A percentile compares a stretch with the other conserved stretches of the same genome.
These are phyloP conservation scores for Rutstroemia sp. DNA, from an alignment of 2,329 filamentous ascomycete genomes.

Conservation along the genomic window DNA sequence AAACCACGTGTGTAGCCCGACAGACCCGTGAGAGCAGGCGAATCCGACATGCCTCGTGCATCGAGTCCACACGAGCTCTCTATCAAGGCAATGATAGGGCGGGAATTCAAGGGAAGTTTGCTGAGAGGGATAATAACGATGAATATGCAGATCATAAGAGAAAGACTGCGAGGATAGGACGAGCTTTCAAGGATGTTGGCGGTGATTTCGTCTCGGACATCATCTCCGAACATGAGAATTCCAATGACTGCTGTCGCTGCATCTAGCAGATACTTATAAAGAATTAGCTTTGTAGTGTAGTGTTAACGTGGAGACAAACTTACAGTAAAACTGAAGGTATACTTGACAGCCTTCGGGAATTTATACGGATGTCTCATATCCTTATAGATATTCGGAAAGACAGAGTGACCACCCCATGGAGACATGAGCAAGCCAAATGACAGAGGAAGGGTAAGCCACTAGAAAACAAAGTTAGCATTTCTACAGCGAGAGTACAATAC, in stretches of 20 bases:
- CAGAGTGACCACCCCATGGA: conserved; percentile 56
- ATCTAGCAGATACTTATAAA: conserved; percentile 64
- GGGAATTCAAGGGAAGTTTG: conserved; percentile 85
- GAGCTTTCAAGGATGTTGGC: conserved; percentile 73
- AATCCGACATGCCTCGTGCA: conserved; percentile 34
- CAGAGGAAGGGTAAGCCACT: conserved; percentile 73
- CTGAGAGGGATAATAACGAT: conserved; percentile 91
- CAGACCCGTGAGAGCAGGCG: conserved; percentile 42
- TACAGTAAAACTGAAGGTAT: conserved; percentile 81
- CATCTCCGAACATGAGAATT: conserved; percentile 79
- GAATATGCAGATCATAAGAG: conserved; percentile 74
- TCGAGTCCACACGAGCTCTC: conserved; percentile 72
- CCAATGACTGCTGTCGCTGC: conserved; percentile 75
- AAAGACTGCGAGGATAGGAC: conserved; percentile 67
- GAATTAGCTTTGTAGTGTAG: not conserved
- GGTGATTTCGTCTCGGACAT: conserved; percentile 81
- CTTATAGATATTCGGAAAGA: conserved; percentile 80
- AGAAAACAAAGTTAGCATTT: not conserved
- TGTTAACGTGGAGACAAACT: conserved; percentile 26
- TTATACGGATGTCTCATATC: conserved; percentile 69
- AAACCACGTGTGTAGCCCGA: conserved; percentile 50
- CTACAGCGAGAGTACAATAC: not conserved
- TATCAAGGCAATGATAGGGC: conserved; percentile 78
- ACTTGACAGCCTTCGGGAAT: conserved; percentile 62
- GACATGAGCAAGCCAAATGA: conserved; percentile 88